A percentile compares a stretch with the other conserved stretches of the same genome.
These are phyloP conservation scores for Calamus simplicifolius DNA, from an alignment of 176 grass and related monocot species.

Conservation along the genomic window DNA sequence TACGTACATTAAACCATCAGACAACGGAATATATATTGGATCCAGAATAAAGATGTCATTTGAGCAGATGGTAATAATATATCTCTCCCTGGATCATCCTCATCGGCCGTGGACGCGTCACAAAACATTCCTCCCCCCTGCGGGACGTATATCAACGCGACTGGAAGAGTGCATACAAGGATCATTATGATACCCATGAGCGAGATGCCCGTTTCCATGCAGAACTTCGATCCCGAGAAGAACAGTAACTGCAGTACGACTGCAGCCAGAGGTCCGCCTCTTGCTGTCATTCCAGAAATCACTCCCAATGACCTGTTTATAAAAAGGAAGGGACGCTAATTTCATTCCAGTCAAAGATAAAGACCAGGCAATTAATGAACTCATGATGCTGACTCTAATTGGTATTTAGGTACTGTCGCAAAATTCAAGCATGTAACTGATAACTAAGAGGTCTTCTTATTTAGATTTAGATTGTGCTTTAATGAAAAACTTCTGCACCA, in stretches of 20 bases:
- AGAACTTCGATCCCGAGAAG: slow-evolving; percentile 42
- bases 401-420: too few species aligned
- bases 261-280: too few species aligned
- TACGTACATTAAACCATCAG: too few species aligned
- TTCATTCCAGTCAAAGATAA: too few species aligned
- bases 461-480: too few species aligned
- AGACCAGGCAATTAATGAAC: too few species aligned
- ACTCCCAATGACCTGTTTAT: too few species aligned
- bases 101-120: neutral
- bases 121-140: slow-evolving; percentile 52
- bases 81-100: neutral
- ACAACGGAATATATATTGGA: neutral
- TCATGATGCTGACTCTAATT: too few species aligned
- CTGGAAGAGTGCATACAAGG: slow-evolving; percentile 56
- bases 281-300: too few species aligned
- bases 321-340: neutral
- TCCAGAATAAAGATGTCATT: slow-evolving; percentile 4
- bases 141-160: slow-evolving; percentile 44
- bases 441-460: too few species aligned
- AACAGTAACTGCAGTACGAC: slow-evolving; percentile 8
- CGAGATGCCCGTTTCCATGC: slow-evolving; percentile 46
- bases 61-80: slow-evolving; percentile 8
- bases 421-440: too few species aligned
- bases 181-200: slow-evolving; percentile 50
- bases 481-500: too few species aligned